Percentiles rank a stretch among this genome's conserved stretches.
phyloP scores from a whole-genome alignment of 116 monocot species.

The Trichopus zeylanicus region DNA sequence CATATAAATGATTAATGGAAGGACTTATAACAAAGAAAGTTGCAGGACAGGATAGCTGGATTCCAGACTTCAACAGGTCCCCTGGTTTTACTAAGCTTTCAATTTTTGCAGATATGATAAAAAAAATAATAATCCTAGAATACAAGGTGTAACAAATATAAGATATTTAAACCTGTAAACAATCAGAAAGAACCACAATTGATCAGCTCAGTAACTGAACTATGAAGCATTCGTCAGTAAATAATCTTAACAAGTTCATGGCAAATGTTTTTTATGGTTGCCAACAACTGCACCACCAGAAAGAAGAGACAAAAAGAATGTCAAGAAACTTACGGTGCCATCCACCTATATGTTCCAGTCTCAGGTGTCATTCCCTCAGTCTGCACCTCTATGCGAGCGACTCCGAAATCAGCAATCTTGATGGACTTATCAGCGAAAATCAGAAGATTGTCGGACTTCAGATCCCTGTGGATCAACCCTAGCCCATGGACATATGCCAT shows the following conservation, averaged over 20 bases:
- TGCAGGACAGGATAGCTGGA: no score
- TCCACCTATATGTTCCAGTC: conserved; percentile 97
- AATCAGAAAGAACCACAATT: not conserved
- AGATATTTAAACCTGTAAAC: no score
- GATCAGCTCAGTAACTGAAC: no score
- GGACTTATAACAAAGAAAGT: no score
- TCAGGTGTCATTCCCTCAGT: conserved; percentile 98
- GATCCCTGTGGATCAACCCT: conserved; percentile 85
- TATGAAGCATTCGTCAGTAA: not conserved
- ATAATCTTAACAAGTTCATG: not conserved
- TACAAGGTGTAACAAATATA: no score
- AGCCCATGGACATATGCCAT: conserved; percentile 93
- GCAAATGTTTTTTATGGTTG: not conserved
- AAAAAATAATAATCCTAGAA: no score
- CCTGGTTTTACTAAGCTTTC: no score
- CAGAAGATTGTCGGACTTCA: conserved; percentile 89
- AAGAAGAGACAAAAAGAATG: not conserved
- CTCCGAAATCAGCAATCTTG: conserved; percentile 97
- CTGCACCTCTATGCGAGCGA: conserved; percentile 88
- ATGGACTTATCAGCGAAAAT: conserved; percentile 85
- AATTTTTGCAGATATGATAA: no score
- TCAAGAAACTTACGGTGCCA: conserved; percentile 86
- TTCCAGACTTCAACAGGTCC: no score
- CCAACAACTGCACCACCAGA: not conserved
- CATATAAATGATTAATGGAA: no score